phyloP scores from a whole-genome alignment of 257 asterid species.

The Scutellaria galericulata region DNA sequence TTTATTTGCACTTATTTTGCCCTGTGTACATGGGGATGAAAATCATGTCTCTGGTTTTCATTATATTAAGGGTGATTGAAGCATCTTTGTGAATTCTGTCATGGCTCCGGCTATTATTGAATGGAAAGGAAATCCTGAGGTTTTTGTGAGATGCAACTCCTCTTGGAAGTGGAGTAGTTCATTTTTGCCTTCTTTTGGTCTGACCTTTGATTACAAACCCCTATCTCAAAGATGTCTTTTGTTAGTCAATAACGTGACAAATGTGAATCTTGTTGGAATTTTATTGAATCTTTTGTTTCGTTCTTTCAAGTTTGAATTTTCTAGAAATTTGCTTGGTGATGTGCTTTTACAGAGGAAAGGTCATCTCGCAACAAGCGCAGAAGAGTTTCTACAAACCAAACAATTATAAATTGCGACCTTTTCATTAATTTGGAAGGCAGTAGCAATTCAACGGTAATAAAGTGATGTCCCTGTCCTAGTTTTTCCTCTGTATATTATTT shows the following conservation, averaged over 20 bases:
- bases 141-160: neutral
- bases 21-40: neutral
- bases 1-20: neutral
- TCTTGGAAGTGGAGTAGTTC: constrained; percentile 1
- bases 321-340: constrained; percentile 31
- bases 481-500: neutral
- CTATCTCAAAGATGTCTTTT: neutral
- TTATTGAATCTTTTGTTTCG: neutral
- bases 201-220: neutral
- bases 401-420: constrained; percentile 52
- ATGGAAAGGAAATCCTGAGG: neutral
- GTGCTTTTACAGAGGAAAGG: constrained; percentile 62
- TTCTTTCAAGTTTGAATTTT: constrained; percentile 9
- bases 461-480: neutral
- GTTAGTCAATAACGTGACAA: neutral
- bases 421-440: constrained; percentile 70
- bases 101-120: neutral
- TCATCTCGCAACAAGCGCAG: constrained; percentile 57
- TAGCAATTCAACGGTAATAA: constrained; percentile 60
- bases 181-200: neutral
- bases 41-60: neutral
- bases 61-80: neutral
- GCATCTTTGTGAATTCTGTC: neutral
- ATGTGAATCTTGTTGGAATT: neutral
- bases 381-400: constrained; percentile 54